Conservation (phyloP, 108 stramenopile species). For the Cyclotella distinguenda region DNA sequence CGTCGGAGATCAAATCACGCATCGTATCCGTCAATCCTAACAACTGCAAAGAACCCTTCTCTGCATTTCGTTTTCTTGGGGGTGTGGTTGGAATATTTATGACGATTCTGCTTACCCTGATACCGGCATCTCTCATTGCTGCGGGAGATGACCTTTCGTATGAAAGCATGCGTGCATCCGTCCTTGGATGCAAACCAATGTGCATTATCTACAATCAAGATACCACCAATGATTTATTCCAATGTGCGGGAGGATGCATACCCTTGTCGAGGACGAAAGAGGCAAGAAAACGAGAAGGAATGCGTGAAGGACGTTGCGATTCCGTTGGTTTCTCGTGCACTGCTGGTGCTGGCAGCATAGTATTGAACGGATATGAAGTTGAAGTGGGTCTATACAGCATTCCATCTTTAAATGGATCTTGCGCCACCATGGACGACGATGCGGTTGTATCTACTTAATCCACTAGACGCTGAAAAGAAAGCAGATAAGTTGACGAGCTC, state of each 20-base stretch:
- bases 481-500: too few species aligned
- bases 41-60: conserved; percentile 9
- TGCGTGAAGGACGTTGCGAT: conserved; percentile 42
- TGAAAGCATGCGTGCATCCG: conserved; percentile 42
- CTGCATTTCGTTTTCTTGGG: conserved; percentile 18
- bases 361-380: conserved; percentile 22
- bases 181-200: conserved; percentile 45
- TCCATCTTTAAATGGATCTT: conserved; percentile 35
- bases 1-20: conserved; percentile 17
- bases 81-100: conserved; percentile 36
- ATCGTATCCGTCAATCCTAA: conserved; percentile 7
- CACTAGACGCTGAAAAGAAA: too few species aligned
- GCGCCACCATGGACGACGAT: conserved; percentile 10
- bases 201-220: conserved; percentile 32
- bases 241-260: conserved; percentile 45
- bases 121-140: conserved; percentile 43
- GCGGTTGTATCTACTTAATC: too few species aligned
- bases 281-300: conserved; percentile 25
- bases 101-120: conserved; percentile 36
- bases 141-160: conserved; percentile 28
- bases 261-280: conserved; percentile 27
- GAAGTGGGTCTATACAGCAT: conserved; percentile 36
- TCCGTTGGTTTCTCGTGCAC: conserved; percentile 40
- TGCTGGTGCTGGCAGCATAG: conserved; percentile 30
- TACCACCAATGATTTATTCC: conserved; percentile 16